Conservation (phyloP, 257 asterid genomes). For the Primulina eburnea region DNA sequence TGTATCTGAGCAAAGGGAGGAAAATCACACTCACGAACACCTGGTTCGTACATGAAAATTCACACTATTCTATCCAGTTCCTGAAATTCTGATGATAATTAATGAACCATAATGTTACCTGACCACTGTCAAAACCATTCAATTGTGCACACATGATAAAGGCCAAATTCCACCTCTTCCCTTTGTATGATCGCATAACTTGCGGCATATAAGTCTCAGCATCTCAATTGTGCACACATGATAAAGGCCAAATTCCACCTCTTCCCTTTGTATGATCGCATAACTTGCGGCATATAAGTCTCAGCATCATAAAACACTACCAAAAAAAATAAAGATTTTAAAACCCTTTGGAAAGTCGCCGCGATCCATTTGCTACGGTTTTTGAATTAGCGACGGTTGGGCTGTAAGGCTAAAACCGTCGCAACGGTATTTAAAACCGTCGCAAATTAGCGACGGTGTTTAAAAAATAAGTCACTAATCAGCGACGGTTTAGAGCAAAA, state of each 20-base stretch:
- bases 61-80: background rate
- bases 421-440: no score
- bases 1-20: background rate
- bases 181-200: slow-evolving; percentile 26
- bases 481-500: no score
- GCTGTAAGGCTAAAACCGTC: no score
- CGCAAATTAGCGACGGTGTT: no score
- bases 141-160: slow-evolving; percentile 33
- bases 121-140: slow-evolving; percentile 46
- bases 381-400: no score
- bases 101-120: slow-evolving; percentile 32
- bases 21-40: background rate
- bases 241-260: slow-evolving; percentile 36
- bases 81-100: background rate
- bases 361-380: no score
- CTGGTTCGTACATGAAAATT: background rate
- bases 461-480: no score
- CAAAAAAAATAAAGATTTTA: no score
- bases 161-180: slow-evolving; percentile 42
- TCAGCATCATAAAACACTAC: slow-evolving; percentile 43
- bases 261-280: slow-evolving; percentile 30
- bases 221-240: slow-evolving; percentile 38
- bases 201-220: slow-evolving; percentile 54
- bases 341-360: no score
- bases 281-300: slow-evolving; percentile 43